Evolutionary conservation across 805 yeast species (phyloP), one percentile per base, ranked within the genome.

Genomic region (Wickerhamiella allomyrinae): DNA sequence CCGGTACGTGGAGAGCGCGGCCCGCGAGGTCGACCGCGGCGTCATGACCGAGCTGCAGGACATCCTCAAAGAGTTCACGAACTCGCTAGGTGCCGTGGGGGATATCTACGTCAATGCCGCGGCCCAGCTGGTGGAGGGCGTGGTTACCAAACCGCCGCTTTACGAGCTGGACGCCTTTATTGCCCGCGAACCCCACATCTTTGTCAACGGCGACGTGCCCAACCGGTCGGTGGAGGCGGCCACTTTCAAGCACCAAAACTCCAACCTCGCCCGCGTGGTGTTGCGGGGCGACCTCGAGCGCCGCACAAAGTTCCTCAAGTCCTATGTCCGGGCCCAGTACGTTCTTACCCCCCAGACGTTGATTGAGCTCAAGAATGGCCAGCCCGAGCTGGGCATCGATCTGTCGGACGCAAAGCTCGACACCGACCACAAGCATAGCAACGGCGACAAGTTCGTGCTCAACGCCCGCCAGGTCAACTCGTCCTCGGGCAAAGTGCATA

Each of bases 111-210:
- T 48, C 19, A 53, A 48, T 34, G 76, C 75, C 52, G 78, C 86
- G 33, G 79, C 78, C 51, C 66, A 79, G 36, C 76, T 84, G 14
- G 73, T 81, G 50, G 77, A 77, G 48, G 86, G 86, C 2, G 75
- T 86, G 49, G 71, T 86, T 47, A 71, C 80, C 27, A 79, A 81
- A 56, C 86, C 81, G 46, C 77, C 94, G 10, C 68, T 73, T 29
- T 75, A 76, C 57, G 97, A 91, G 65, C 89, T 96, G 95, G 83
- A 81, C 46, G 71, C 82, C 25, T 91, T 84, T 49, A 71, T 87
- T 41, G 62, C 75, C 8, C 73, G 79, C 47, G 86, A 87, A 61
- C 65, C 71, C 35, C 76, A 78, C 58, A 23, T 25, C 27, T 82
- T 84, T 54, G 70, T 84, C 41, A 76, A 78, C 51, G 74, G 74